phyloP scores from a whole-genome alignment of 2,329 filamentous ascomycete species.

The Cladosporium halotolerans region DNA sequence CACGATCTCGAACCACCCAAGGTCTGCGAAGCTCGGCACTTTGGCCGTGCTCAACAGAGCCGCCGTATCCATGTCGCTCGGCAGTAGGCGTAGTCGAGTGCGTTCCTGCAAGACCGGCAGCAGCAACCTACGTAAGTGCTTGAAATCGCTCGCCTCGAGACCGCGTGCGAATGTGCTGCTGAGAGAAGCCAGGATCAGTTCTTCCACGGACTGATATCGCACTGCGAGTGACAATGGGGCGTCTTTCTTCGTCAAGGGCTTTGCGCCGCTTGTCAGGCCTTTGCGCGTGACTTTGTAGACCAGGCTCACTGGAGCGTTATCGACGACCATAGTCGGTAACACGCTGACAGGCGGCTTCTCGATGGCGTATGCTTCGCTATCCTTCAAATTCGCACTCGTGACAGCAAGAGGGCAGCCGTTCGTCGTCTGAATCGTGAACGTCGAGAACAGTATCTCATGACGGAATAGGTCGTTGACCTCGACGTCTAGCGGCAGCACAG shows the following conservation, averaged over 20 bases:
- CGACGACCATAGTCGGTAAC: slow-evolving; percentile 58
- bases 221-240: slow-evolving; percentile 59
- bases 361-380: slow-evolving; percentile 63
- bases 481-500: slow-evolving; percentile 78
- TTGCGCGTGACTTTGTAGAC: slow-evolving; percentile 70
- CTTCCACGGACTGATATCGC: slow-evolving; percentile 68
- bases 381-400: slow-evolving; percentile 62
- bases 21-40: slow-evolving; percentile 45
- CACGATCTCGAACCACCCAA: slow-evolving; percentile 50
- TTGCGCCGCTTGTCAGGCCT: slow-evolving; percentile 17
- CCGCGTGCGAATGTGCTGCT: slow-evolving; percentile 41
- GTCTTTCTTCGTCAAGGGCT: slow-evolving; percentile 24
- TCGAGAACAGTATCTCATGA: slow-evolving; percentile 70
- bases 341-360: slow-evolving; percentile 42
- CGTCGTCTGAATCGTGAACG: slow-evolving; percentile 83
- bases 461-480: slow-evolving; percentile 98
- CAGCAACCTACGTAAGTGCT: slow-evolving; percentile 45
- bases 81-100: slow-evolving; percentile 37
- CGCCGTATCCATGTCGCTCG: slow-evolving; percentile 46
- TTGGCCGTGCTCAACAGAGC: slow-evolving; percentile 49
- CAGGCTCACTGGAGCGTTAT: slow-evolving; percentile 72
- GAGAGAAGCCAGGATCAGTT: slow-evolving; percentile 56
- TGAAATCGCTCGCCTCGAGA: slow-evolving; percentile 43
- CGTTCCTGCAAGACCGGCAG: slow-evolving; percentile 42
- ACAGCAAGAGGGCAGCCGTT: slow-evolving; percentile 68